phyloP scores from a whole-genome alignment of 441 rosid species.

The Adansonia madagascariensis region DNA sequence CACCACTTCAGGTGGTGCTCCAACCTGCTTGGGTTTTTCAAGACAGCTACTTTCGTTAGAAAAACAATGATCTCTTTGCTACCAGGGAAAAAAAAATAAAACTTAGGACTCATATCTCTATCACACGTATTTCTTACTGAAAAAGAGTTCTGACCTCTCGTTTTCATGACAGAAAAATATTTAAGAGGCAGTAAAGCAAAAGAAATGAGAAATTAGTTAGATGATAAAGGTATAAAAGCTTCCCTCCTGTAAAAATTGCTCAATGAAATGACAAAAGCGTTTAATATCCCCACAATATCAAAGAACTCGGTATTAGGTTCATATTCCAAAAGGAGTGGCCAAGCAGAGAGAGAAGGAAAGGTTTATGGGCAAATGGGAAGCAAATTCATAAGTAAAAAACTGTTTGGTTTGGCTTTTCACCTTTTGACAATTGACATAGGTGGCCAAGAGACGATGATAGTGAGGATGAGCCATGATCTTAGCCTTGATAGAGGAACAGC shows the following conservation, averaged over 20 bases:
- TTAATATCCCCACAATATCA: neutral
- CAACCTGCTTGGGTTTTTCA: constrained; percentile 52
- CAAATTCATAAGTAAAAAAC: neutral
- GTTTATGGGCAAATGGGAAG: neutral
- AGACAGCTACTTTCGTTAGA: constrained; percentile 11
- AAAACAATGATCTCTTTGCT: neutral
- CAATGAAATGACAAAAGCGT: neutral
- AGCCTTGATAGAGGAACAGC: constrained; percentile 56
- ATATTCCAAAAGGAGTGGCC: no score
- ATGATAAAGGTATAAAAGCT: neutral
- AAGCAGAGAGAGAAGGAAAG: no score
- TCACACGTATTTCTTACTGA: constrained; percentile 26
- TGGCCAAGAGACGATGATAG: constrained; percentile 82
- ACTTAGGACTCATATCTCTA: constrained; percentile 27
- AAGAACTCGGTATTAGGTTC: no score
- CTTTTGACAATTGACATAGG: constrained; percentile 91
- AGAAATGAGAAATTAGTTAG: neutral
- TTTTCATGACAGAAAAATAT: constrained; percentile 21
- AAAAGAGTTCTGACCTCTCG: constrained; percentile 35
- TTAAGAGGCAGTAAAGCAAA: constrained; percentile 9
- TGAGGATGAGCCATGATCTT: constrained; percentile 97
- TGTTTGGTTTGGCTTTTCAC: constrained; percentile 36
- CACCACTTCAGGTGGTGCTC: constrained; percentile 92
- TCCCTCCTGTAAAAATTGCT: neutral
- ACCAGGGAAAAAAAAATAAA: neutral